These are phyloP conservation scores for Clonostachys sp. DNA, from an alignment of 2,329 filamentous ascomycete genomes.

Conservation along the genomic window DNA sequence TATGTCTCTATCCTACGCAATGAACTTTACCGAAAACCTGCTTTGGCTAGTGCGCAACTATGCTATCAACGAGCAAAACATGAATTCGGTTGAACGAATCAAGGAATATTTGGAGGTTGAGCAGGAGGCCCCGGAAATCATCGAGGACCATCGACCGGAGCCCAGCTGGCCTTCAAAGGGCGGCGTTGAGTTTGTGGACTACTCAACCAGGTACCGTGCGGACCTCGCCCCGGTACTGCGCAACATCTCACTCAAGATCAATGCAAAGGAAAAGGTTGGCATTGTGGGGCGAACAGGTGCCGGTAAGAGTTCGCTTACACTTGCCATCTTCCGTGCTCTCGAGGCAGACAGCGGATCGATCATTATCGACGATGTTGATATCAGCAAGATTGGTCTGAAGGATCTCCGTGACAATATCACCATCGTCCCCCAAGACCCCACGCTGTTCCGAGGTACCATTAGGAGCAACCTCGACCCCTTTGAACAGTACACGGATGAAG, in stretches of 20 bases:
- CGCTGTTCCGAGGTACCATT: slow-evolving; percentile 88
- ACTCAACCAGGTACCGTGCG: slow-evolving; percentile 82
- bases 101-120: slow-evolving; percentile 97
- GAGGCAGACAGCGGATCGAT: slow-evolving; percentile 91
- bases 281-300: slow-evolving; percentile 95
- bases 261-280: slow-evolving; percentile 85
- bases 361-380: slow-evolving; percentile 85
- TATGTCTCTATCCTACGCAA: slow-evolving; percentile 90
- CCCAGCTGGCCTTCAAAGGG: slow-evolving; percentile 82
- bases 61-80: slow-evolving; percentile 94
- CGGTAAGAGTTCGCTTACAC: slow-evolving; percentile 90
- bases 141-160: slow-evolving; percentile 74
- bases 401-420: slow-evolving; percentile 92
- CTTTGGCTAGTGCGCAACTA: slow-evolving; percentile 95
- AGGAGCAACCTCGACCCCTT: slow-evolving; percentile 93
- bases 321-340: slow-evolving; percentile 88
- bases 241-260: slow-evolving; percentile 80
- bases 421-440: slow-evolving; percentile 96
- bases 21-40: slow-evolving; percentile 95
- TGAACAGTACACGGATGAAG: slow-evolving; percentile 78
- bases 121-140: slow-evolving; percentile 77
- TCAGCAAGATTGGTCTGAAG: slow-evolving; percentile 84
- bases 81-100: slow-evolving; percentile 97
- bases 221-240: slow-evolving; percentile 86
- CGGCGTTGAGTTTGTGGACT: slow-evolving; percentile 80